Evolutionary conservation across 2,329 filamentous ascomycete species (phyloP).

Genomic region (Colletotrichum filicis): DNA sequence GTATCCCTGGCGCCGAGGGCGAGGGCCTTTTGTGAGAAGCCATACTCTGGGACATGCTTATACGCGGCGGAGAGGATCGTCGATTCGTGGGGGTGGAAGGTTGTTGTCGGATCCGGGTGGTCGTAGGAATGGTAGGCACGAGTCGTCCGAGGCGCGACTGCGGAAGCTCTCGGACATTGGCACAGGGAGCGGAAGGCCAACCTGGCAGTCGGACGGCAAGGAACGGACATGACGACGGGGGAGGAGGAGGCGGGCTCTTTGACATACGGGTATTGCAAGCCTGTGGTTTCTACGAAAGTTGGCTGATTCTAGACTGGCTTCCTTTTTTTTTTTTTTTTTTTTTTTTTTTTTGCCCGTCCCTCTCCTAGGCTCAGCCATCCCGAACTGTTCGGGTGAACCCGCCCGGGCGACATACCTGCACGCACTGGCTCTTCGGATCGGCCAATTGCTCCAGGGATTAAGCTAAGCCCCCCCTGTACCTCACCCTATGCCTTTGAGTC

Average conservation of each 20-base stretch:
- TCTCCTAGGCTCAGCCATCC: background rate
- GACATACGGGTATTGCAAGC: background rate
- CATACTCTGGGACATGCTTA: conserved; percentile 79
- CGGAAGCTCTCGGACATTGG: background rate
- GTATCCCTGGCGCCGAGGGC: conserved; percentile 83
- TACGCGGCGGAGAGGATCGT: conserved; percentile 86
- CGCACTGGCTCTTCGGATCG: background rate
- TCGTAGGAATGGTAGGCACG: conserved; percentile 79
- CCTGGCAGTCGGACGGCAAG: conserved; percentile 6
- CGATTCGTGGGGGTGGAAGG: conserved; percentile 76
- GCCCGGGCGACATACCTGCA: background rate
- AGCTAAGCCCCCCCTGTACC: background rate
- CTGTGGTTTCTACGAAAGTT: background rate
- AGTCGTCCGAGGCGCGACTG: background rate
- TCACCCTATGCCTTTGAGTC: background rate
- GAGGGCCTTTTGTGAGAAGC: conserved; percentile 82
- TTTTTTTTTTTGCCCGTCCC: background rate
- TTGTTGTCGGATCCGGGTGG: conserved; percentile 67
- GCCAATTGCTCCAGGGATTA: background rate
- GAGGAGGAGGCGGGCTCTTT: background rate
- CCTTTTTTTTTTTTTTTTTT: too few relatives aligned
- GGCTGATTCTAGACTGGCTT: background rate
- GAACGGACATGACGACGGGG: conserved; percentile 3
- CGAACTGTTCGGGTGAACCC: background rate
- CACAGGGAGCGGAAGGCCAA: conserved; percentile 6